Evolutionary conservation across 1,284 basidiomycete genomes (phyloP).

Genomic region (Laetiporus sulphureus): DNA sequence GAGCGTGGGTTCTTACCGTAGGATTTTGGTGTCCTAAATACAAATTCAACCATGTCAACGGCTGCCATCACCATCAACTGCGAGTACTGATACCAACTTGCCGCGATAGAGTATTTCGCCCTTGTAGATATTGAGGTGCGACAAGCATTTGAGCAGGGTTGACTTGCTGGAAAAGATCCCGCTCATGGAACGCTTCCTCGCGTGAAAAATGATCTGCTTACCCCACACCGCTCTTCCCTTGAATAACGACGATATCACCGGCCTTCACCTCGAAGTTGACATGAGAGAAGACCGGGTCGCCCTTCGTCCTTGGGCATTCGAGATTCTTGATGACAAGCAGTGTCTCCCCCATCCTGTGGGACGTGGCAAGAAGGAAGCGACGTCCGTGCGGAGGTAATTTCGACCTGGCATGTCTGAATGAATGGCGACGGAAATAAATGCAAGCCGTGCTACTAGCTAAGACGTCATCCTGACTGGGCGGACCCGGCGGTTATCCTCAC

Average conservation of each 20-base stretch:
- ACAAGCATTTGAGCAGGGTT: slow-evolving; percentile 76
- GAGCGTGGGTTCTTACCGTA: slow-evolving; percentile 33
- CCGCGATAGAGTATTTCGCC: slow-evolving; percentile 63
- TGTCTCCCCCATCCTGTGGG: slow-evolving; percentile 12
- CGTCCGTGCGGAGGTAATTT: too few relatives aligned
- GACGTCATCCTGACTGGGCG: too few relatives aligned
- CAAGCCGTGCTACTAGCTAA: too few relatives aligned
- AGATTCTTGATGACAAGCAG: slow-evolving; percentile 40
- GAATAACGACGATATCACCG: slow-evolving; percentile 67
- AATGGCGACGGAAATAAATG: too few relatives aligned
- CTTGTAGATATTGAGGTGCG: slow-evolving; percentile 68
- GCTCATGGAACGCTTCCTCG: not conserved
- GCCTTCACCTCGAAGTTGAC: slow-evolving; percentile 57
- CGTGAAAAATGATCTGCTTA: slow-evolving; percentile 20
- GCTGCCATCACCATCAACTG: not conserved
- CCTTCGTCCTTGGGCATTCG: slow-evolving; percentile 36
- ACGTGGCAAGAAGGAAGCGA: not conserved
- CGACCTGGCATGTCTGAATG: too few relatives aligned
- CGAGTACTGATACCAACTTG: slow-evolving; percentile 37
- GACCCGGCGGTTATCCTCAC: too few relatives aligned
- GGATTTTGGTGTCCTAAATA: slow-evolving; percentile 48
- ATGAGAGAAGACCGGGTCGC: slow-evolving; percentile 45
- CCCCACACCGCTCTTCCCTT: slow-evolving; percentile 71
- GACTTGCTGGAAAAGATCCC: slow-evolving; percentile 51
- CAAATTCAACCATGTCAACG: too few relatives aligned